Percentiles rank a stretch among this genome's conserved stretches.
Conservation (phyloP, 1,284 basidiomycete species). For the Abortiporus biennis region DNA sequence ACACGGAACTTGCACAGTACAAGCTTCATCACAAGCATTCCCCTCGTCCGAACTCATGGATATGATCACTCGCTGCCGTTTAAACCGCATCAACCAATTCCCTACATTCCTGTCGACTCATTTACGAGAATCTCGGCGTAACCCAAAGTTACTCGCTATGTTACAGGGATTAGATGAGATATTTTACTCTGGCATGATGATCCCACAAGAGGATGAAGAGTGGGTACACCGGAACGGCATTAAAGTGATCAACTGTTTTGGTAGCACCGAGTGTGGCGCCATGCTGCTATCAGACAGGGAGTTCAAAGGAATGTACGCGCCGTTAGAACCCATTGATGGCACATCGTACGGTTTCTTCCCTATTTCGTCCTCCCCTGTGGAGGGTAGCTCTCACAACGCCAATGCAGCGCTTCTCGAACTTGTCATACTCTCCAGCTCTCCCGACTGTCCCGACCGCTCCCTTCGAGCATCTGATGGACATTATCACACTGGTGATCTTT, state of each 20-base stretch:
- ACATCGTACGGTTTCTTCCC: conserved; percentile 56
- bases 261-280: conserved; percentile 69
- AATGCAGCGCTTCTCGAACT: conserved; percentile 50
- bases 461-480: conserved; percentile 54
- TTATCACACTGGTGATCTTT: conserved; percentile 73
- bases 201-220: conserved; percentile 35
- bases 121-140: conserved; percentile 49
- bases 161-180: conserved; percentile 32
- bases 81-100: conserved; percentile 72
- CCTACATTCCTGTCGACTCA: conserved; percentile 59
- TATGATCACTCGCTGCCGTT: conserved; percentile 36
- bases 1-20: conserved; percentile 26
- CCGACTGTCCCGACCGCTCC: conserved; percentile 58
- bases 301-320: conserved; percentile 27
- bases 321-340: conserved; percentile 46
- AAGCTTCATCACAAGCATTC: conserved; percentile 24
- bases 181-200: conserved; percentile 21
- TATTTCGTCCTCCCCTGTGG: conserved; percentile 29
- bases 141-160: conserved; percentile 52
- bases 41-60: conserved; percentile 22
- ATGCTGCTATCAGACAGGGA: conserved; percentile 54
- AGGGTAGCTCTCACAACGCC: conserved; percentile 43
- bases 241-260: conserved; percentile 62
- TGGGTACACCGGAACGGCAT: conserved; percentile 55
- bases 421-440: conserved; percentile 55